phyloP scores from a whole-genome alignment of 2,329 filamentous ascomycete genomes.

The Teratosphaeria viscida region DNA sequence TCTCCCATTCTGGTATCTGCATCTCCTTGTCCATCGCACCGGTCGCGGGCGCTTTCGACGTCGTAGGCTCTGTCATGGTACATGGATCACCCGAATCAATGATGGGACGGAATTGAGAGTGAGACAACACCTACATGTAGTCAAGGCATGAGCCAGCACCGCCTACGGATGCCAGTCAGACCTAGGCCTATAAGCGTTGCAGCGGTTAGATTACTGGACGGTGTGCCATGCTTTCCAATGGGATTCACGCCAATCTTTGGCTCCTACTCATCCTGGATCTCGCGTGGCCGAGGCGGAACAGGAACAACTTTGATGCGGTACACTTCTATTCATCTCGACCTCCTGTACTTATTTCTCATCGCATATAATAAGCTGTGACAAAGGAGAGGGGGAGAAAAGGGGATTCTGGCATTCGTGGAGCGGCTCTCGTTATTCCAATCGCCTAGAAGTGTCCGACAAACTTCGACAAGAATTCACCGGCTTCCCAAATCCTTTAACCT shows the following conservation, averaged over 20 bases:
- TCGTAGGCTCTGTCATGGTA: background rate
- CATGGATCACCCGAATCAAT: background rate
- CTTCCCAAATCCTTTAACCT: no score
- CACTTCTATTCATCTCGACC: background rate
- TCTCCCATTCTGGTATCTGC: slow-evolving; percentile 20
- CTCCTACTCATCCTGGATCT: background rate
- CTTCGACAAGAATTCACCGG: no score
- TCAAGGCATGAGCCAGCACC: background rate
- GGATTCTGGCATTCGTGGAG: no score
- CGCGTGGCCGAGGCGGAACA: background rate
- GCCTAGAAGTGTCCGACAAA: no score
- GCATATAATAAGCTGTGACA: background rate
- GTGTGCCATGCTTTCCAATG: background rate
- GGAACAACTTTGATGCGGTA: background rate
- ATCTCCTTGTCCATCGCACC: slow-evolving; percentile 1
- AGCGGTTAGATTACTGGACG: background rate
- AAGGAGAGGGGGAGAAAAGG: no score
- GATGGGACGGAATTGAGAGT: background rate
- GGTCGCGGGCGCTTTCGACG: background rate
- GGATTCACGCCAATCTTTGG: background rate
- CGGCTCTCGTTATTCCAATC: no score
- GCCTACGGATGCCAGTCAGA: background rate
- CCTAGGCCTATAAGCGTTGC: background rate
- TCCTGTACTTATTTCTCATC: background rate
- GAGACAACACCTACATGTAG: background rate